phyloP scores from a whole-genome alignment of 305 asterid genomes.

The Fraxinus velutina region DNA sequence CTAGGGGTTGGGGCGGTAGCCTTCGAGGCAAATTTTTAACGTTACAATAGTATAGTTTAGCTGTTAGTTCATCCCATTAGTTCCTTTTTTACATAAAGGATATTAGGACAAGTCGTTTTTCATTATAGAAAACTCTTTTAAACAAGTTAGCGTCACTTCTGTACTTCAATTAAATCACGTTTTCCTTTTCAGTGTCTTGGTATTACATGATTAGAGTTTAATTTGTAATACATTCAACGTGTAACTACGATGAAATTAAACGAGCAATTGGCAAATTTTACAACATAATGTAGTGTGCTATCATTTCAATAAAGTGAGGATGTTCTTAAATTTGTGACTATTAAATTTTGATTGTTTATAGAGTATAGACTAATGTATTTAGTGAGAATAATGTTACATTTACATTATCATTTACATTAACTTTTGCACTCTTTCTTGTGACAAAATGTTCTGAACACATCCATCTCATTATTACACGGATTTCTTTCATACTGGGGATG shows the following conservation, averaged over 20 bases:
- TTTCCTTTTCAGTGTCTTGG: not conserved
- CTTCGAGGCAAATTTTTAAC: not conserved
- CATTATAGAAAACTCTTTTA: not conserved
- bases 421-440: too few relatives aligned
- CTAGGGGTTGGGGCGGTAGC: not conserved
- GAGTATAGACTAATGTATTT: not conserved
- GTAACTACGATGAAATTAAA: not conserved
- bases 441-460: too few relatives aligned
- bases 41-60: not conserved
- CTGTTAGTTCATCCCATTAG: not conserved
- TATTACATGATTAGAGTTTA: not conserved
- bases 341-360: not conserved
- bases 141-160: not conserved
- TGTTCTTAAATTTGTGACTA: not conserved
- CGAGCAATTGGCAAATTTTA: not conserved
- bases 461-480: too few relatives aligned
- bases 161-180: not conserved
- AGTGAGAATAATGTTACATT: not conserved
- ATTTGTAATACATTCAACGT: not conserved
- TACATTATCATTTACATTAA: too few relatives aligned
- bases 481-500: too few relatives aligned
- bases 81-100: not conserved
- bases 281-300: not conserved
- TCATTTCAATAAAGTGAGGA: not conserved
- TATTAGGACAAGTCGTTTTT: not conserved